phyloP scores from a whole-genome alignment of 164 flowering plant species.

The Sedum album region DNA sequence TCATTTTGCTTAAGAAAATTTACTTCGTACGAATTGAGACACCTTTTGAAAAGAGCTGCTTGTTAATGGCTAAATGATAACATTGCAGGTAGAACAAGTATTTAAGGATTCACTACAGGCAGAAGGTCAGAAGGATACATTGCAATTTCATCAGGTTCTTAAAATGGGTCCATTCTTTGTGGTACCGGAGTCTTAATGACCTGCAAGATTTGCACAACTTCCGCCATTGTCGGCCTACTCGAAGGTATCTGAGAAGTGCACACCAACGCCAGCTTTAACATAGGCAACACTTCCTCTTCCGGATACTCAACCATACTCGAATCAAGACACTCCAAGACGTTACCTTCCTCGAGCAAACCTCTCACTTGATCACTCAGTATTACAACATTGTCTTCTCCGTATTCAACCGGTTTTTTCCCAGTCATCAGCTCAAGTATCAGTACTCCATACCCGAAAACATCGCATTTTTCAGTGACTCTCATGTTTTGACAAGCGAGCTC shows the following conservation, averaged over 20 bases:
- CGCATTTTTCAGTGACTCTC: conserved; percentile 88
- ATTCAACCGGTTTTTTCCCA: conserved; percentile 77
- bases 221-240: conserved; percentile 88
- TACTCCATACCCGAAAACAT: conserved; percentile 70
- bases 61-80: neutral
- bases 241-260: conserved; percentile 95
- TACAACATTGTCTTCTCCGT: conserved; percentile 78
- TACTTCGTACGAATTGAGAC: no score
- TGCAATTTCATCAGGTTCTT: neutral
- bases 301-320: conserved; percentile 50
- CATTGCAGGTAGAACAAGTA: neutral
- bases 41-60: no score
- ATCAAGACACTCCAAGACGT: conserved; percentile 72
- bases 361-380: conserved; percentile 67
- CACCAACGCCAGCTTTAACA: conserved; percentile 78
- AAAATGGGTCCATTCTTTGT: conserved; percentile 40
- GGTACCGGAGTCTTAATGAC: conserved; percentile 76
- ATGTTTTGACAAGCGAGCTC: conserved; percentile 85
- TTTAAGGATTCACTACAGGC: neutral
- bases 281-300: conserved; percentile 83
- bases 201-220: conserved; percentile 79
- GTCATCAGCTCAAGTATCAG: conserved; percentile 78
- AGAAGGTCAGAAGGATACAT: neutral
- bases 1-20: no score
- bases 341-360: conserved; percentile 69